Percentiles rank a stretch among this genome's conserved stretches.
Evolutionary conservation across 805 yeast species (phyloP).

Genomic region (Candida nanaspora): DNA sequence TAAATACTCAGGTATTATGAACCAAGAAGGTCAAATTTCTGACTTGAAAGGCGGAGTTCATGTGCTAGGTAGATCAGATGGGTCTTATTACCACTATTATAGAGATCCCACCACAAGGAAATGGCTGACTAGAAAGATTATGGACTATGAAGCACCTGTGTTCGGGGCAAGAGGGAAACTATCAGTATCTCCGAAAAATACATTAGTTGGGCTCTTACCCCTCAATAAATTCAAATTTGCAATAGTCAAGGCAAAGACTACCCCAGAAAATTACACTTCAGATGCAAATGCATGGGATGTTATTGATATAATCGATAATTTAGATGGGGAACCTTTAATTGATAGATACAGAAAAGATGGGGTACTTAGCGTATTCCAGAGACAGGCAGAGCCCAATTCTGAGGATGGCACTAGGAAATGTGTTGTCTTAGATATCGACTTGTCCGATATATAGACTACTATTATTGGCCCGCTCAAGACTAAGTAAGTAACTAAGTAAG

Average conservation of each 20-base stretch:
- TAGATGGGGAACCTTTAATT: constrained; percentile 1
- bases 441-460: no score
- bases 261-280: not conserved
- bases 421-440: not conserved
- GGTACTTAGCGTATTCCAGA: not conserved
- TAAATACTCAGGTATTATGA: constrained; percentile 13
- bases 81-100: constrained; percentile 9
- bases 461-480: no score
- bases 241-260: not conserved
- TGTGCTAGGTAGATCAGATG: constrained; percentile 12
- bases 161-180: constrained; percentile 2
- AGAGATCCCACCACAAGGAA: not conserved
- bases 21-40: constrained; percentile 15
- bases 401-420: not conserved
- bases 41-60: constrained; percentile 10
- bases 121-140: constrained; percentile 1
- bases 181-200: not conserved
- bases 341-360: constrained; percentile 1
- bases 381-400: not conserved
- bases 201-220: not conserved
- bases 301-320: not conserved
- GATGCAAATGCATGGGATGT: not conserved
- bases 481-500: no score
- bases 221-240: not conserved
- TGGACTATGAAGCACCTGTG: not conserved